Percentiles rank a stretch among this genome's conserved stretches.
These are phyloP conservation scores for Zygotorulaspora danielsina DNA, from an alignment of 805 yeast genomes.

Conservation along the genomic window DNA sequence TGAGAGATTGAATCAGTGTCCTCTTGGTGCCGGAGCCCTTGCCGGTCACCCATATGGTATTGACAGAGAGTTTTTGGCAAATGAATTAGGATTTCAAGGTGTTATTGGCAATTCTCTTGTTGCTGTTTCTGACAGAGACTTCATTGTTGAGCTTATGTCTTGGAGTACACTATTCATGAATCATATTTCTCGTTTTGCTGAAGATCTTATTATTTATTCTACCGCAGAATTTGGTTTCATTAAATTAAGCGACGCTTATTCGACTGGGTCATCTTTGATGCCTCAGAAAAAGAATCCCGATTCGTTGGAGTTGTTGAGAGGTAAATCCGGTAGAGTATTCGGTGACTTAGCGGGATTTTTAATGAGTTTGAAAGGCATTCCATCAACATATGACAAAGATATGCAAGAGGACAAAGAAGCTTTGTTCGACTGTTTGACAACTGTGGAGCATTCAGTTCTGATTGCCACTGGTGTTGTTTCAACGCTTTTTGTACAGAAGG, in stretches of 20 bases:
- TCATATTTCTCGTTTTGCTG: constrained; percentile 90
- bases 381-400: constrained; percentile 96
- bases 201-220: constrained; percentile 92
- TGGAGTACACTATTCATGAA: constrained; percentile 95
- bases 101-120: constrained; percentile 93
- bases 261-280: constrained; percentile 97
- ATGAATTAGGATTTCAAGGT: constrained; percentile 71
- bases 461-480: constrained; percentile 97
- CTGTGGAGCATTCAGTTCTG: constrained; percentile 89
- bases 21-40: constrained; percentile 95
- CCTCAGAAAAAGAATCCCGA: constrained; percentile 99
- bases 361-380: constrained; percentile 95
- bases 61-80: constrained; percentile 85
- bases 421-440: constrained; percentile 81
- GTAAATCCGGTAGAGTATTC: constrained; percentile 95
- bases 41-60: constrained; percentile 99
- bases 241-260: constrained; percentile 92
- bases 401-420: constrained; percentile 99
- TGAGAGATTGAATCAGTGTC: constrained; percentile 79
- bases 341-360: constrained; percentile 93
- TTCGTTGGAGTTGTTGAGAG: constrained; percentile 89
- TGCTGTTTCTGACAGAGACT: constrained; percentile 98
- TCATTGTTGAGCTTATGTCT: constrained; percentile 90
- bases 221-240: constrained; percentile 97
- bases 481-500: constrained; percentile 68